Percentiles rank a stretch among this genome's conserved stretches.
These are phyloP conservation scores for Brassica carinata DNA, from an alignment of 345 rosid genomes.

Conservation along the genomic window DNA sequence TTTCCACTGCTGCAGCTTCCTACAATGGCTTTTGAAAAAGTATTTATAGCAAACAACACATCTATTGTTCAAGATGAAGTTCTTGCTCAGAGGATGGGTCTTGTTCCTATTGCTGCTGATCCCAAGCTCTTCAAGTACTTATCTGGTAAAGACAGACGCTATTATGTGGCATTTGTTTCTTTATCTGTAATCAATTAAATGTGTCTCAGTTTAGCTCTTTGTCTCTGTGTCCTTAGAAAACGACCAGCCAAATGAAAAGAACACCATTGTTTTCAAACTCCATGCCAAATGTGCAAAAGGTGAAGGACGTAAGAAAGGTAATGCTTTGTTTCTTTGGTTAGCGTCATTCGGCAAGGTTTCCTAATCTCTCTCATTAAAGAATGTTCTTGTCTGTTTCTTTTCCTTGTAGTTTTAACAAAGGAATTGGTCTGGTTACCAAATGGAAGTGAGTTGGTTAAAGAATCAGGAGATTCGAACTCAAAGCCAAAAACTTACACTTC, in stretches of 20 bases:
- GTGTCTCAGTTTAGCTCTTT: neutral
- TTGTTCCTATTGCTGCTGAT: conserved; percentile 80
- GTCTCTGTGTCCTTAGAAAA: conserved; percentile 50
- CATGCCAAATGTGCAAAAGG: conserved; percentile 60
- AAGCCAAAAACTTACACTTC: conserved; percentile 77
- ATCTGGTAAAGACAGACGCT: conserved; percentile 52
- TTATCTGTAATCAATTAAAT: neutral
- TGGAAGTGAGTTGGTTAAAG: conserved; percentile 78
- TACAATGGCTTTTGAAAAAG: conserved; percentile 96
- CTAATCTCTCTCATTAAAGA: neutral
- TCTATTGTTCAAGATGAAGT: conserved; percentile 89
- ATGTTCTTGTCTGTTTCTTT: neutral
- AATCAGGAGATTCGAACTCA: conserved; percentile 47
- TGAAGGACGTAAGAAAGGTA: conserved; percentile 45
- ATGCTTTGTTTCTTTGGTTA: conserved; percentile 6
- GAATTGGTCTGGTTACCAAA: conserved; percentile 79
- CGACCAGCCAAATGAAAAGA: conserved; percentile 83
- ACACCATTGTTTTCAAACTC: conserved; percentile 91
- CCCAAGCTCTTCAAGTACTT: conserved; percentile 84
- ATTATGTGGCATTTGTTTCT: neutral
- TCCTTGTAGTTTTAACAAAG: conserved; percentile 62
- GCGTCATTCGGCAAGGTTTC: too few relatives aligned
- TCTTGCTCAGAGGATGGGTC: conserved; percentile 94
- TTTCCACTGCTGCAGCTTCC: conserved; percentile 58
- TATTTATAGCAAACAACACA: conserved; percentile 83